phyloP scores from a whole-genome alignment of 129 eudicot species.

The Flaveria robusta region DNA sequence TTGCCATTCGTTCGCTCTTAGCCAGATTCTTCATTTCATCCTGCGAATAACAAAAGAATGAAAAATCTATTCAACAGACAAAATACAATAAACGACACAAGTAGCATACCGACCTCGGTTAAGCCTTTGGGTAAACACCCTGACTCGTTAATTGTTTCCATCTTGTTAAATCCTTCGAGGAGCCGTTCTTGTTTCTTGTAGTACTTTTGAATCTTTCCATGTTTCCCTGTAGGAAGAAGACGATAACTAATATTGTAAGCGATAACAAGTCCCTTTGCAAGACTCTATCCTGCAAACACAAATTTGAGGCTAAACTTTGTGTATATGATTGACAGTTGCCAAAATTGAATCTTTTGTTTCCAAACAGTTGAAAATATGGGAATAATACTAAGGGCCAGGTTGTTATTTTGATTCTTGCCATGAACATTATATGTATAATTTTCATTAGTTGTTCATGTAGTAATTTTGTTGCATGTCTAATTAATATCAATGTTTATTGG shows the following conservation, averaged over 20 bases:
- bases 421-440: too few species aligned
- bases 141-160: constrained; percentile 76
- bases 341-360: too few species aligned
- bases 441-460: too few species aligned
- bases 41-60: constrained; percentile 33
- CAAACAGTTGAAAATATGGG: neutral
- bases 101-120: constrained; percentile 60
- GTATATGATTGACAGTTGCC: neutral
- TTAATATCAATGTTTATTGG: too few species aligned
- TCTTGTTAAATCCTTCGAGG: constrained; percentile 84
- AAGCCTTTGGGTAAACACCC: constrained; percentile 64
- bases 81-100: neutral
- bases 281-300: neutral
- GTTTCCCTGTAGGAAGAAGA: constrained; percentile 46
- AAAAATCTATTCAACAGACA: neutral
- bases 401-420: too few species aligned
- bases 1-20: constrained; percentile 70
- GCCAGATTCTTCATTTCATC: constrained; percentile 77
- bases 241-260: neutral
- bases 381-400: too few species aligned
- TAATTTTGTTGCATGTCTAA: too few species aligned
- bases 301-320: neutral
- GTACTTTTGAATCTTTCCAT: constrained; percentile 73
- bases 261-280: constrained; percentile 3
- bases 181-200: constrained; percentile 79